Evolutionary conservation across 345 rosid species (phyloP).

Genomic region (Mallotus nudiflorus): DNA sequence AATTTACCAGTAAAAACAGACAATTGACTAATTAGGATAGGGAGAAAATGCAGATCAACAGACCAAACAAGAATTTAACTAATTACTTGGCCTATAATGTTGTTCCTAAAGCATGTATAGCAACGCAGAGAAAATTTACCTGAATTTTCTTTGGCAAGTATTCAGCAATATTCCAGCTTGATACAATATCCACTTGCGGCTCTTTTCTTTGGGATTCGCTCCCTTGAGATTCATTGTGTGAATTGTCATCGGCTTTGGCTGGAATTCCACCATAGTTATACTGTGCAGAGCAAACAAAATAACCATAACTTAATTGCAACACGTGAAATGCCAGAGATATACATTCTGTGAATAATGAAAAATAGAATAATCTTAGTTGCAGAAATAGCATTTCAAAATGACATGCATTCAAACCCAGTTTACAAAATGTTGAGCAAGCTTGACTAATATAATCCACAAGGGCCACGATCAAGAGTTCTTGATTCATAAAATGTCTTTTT

Average conservation of each 20-base stretch:
- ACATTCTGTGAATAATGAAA: too few relatives aligned
- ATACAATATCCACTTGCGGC: conserved; percentile 69
- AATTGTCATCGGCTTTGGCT: conserved; percentile 53
- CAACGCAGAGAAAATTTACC: conserved; percentile 33
- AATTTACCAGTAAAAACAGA: background rate
- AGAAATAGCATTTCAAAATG: background rate
- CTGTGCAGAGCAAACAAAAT: conserved; percentile 37
- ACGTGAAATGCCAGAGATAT: background rate
- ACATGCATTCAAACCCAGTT: background rate
- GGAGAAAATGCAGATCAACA: background rate
- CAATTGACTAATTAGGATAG: background rate
- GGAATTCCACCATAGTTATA: conserved; percentile 88
- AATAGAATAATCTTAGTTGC: too few relatives aligned
- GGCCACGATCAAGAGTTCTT: too few relatives aligned
- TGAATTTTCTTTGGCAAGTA: conserved; percentile 77
- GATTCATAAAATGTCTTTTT: too few relatives aligned
- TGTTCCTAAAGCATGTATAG: conserved; percentile 2
- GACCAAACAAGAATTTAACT: background rate
- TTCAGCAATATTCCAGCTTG: conserved; percentile 85
- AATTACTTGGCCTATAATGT: background rate
- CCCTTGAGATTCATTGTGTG: conserved; percentile 23
- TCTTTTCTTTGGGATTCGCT: conserved; percentile 33
- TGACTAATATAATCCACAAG: too few relatives aligned
- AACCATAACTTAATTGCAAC: conserved; percentile 4
- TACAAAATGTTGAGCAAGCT: too few relatives aligned